phyloP scores from a whole-genome alignment of 768 basidiomycete species.

The Tulasnella sp. region DNA sequence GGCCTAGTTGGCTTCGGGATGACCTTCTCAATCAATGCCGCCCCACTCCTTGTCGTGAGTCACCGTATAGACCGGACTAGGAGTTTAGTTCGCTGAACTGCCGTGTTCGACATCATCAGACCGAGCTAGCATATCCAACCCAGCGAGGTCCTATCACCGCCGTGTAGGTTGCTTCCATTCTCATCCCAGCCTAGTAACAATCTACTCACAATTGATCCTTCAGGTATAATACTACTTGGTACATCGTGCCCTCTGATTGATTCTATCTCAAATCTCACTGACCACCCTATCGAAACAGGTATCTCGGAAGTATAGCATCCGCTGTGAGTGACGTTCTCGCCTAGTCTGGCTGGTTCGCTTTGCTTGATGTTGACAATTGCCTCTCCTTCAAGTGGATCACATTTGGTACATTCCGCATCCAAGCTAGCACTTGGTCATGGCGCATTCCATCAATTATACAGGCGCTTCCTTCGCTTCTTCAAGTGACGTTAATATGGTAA shows the following conservation, averaged over 20 bases:
- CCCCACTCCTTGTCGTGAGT: slow-evolving; percentile 12
- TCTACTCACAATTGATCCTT: background rate
- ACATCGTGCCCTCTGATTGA: slow-evolving; percentile 30
- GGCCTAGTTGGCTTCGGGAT: slow-evolving; percentile 46
- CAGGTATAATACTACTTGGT: slow-evolving; percentile 60
- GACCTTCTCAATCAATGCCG: slow-evolving; percentile 46
- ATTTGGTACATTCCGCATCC: slow-evolving; percentile 32
- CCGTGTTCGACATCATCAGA: background rate
- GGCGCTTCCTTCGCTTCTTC: slow-evolving; percentile 44
- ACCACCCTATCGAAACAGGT: background rate
- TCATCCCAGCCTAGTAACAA: background rate
- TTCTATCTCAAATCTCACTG: slow-evolving; percentile 26
- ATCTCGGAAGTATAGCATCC: slow-evolving; percentile 45
- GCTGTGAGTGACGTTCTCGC: background rate
- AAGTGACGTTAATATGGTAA: slow-evolving; percentile 42
- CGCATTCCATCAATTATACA: slow-evolving; percentile 49
- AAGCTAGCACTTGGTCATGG: slow-evolving; percentile 24
- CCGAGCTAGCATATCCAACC: slow-evolving; percentile 52
- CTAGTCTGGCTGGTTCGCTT: background rate
- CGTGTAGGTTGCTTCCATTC: background rate
- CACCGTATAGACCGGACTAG: background rate
- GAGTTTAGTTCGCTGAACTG: background rate
- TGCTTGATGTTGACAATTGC: background rate
- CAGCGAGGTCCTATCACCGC: slow-evolving; percentile 27
- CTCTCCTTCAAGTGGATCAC: slow-evolving; percentile 31